Percentiles rank a stretch among this genome's conserved stretches.
Evolutionary conservation across 208 protist genomes (phyloP).

Genomic region (Trypanosomatidae sp.): DNA sequence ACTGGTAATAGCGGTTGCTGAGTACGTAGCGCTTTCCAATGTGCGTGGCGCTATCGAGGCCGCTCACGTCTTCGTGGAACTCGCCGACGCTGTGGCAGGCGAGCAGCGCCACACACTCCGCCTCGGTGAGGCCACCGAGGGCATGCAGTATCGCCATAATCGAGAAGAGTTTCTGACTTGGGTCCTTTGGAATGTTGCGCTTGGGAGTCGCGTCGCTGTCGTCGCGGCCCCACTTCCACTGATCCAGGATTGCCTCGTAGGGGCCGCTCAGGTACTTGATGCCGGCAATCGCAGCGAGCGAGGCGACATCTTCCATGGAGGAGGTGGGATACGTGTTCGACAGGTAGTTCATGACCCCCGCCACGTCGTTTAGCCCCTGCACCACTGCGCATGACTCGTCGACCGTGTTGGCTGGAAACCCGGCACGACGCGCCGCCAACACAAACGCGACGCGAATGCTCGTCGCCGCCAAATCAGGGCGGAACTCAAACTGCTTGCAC

Average conservation of each 20-base stretch:
- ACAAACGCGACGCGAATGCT: constrained; percentile 79
- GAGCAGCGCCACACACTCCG: constrained; percentile 83
- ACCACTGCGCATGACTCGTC: constrained; percentile 84
- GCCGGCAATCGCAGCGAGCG: constrained; percentile 67
- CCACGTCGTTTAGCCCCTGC: constrained; percentile 68
- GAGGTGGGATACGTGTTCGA: constrained; percentile 41
- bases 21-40: constrained; percentile 74
- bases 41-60: constrained; percentile 64
- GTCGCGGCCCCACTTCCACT: constrained; percentile 84
- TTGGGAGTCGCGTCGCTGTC: constrained; percentile 59
- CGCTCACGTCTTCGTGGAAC: constrained; percentile 85
- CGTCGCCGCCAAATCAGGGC: constrained; percentile 77
- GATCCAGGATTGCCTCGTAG: constrained; percentile 42
- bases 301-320: constrained; percentile 69
- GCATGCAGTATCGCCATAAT: constrained; percentile 55
- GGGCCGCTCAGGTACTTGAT: constrained; percentile 75
- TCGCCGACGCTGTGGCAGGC: constrained; percentile 86
- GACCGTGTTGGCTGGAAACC: constrained; percentile 48
- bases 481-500: constrained; percentile 73
- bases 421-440: constrained; percentile 76
- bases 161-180: constrained; percentile 31
- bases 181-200: constrained; percentile 44
- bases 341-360: constrained; percentile 68
- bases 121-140: constrained; percentile 68
- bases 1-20: constrained; percentile 74